phyloP scores from a whole-genome alignment of 179 eudicot genomes.

The Heliamphora pulchella region DNA sequence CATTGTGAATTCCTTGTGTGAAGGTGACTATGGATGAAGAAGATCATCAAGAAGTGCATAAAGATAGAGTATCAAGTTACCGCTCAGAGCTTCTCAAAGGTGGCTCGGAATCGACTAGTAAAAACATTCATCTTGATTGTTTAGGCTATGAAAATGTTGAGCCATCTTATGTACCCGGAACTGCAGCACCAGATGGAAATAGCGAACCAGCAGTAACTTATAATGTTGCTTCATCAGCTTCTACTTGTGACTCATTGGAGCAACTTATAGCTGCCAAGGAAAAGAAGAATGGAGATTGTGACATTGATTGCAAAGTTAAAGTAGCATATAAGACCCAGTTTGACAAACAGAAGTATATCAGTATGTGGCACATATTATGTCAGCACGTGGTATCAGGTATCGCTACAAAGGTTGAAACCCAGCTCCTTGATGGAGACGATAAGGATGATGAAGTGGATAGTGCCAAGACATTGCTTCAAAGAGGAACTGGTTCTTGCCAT shows the following conservation, averaged over 20 bases:
- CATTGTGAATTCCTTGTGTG: slow-evolving; percentile 15
- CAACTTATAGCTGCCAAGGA: slow-evolving; percentile 1
- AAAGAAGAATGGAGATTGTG: slow-evolving; percentile 15
- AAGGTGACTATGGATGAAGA: slow-evolving; percentile 17
- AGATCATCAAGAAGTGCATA: slow-evolving; percentile 16
- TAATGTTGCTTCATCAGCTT: slow-evolving; percentile 12
- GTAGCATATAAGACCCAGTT: slow-evolving; percentile 18
- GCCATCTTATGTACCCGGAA: slow-evolving; percentile 17
- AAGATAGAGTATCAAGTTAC: slow-evolving; percentile 14
- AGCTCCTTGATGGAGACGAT: slow-evolving; percentile 26
- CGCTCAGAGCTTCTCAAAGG: slow-evolving; percentile 5
- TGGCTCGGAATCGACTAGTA: neutral
- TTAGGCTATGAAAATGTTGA: slow-evolving; percentile 11
- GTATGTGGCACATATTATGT: slow-evolving; percentile 85
- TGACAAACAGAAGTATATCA: slow-evolving; percentile 45
- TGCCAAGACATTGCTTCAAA: neutral
- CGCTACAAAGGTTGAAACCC: slow-evolving; percentile 39
- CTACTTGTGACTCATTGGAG: neutral
- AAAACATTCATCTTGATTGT: slow-evolving; percentile 11
- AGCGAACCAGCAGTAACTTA: slow-evolving; percentile 16
- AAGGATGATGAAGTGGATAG: slow-evolving; percentile 22
- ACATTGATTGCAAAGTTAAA: slow-evolving; percentile 16
- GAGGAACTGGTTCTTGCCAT: neutral
- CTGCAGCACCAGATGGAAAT: slow-evolving; percentile 12
- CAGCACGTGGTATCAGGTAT: slow-evolving; percentile 54